phyloP scores from a whole-genome alignment of 2,329 filamentous ascomycete species.

The Cladosporium velox region DNA sequence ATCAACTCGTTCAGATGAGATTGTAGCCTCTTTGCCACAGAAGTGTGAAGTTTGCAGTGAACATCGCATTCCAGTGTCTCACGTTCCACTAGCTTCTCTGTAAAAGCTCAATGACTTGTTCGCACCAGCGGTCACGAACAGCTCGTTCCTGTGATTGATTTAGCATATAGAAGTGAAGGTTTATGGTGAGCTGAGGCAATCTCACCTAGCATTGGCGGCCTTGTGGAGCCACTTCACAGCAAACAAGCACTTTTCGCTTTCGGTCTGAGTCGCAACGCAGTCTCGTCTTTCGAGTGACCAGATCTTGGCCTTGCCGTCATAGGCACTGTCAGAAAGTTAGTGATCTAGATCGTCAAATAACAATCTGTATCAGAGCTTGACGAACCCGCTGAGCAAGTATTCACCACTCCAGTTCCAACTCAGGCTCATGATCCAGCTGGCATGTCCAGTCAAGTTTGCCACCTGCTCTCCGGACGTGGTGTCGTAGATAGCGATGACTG shows the following conservation, averaged over 20 bases:
- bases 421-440: slow-evolving; percentile 84
- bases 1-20: neutral
- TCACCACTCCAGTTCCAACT: slow-evolving; percentile 95
- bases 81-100: slow-evolving; percentile 74
- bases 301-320: slow-evolving; percentile 93
- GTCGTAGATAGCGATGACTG: slow-evolving; percentile 88
- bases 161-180: neutral
- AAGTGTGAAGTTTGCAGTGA: neutral
- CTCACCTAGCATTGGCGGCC: slow-evolving; percentile 46
- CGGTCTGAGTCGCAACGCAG: slow-evolving; percentile 91
- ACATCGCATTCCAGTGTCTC: slow-evolving; percentile 27
- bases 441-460: slow-evolving; percentile 76
- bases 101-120: slow-evolving; percentile 79
- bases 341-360: neutral
- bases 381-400: slow-evolving; percentile 76
- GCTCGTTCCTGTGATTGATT: slow-evolving; percentile 51
- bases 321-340: slow-evolving; percentile 38
- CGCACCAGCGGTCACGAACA: slow-evolving; percentile 77
- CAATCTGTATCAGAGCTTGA: neutral
- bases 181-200: neutral
- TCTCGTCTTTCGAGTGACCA: slow-evolving; percentile 84
- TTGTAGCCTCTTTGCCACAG: neutral
- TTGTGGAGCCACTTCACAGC: slow-evolving; percentile 81
- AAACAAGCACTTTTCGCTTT: slow-evolving; percentile 81
- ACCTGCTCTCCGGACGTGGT: slow-evolving; percentile 90